Base-by-base conservation (phyloP, 768 basidiomycete species). In the Lactarius tabidus region DNA sequence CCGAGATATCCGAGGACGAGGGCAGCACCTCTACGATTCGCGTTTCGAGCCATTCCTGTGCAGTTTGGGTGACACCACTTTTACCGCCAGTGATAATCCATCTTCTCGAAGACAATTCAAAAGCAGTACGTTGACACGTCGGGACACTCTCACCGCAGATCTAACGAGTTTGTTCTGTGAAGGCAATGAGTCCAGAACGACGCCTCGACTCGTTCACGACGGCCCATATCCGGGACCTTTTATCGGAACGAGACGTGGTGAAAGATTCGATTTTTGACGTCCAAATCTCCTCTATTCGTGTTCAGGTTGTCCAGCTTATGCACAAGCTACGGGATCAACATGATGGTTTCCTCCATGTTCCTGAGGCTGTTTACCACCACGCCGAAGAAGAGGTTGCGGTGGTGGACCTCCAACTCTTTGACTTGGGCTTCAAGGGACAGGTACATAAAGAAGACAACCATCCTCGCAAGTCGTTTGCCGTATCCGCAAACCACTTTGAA, bases 1-100 rank as follows among this genome's bases (percentile, higher is more conserved):
- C 74, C 17, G 81, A 82, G 66, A 80, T 81, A 71, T 69, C 69
- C 53, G 73, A 73, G 57, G 72, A 39, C 14, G 20, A 48, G 18
- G 33, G 43, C 29, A 53, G 36, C 41, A 39, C 35, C 20, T 62
- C 61, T 23, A 64, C 60, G 33, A 35, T 29, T 57, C 69, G 69
- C 23, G 31, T 52, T n/a, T 23, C 26, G 12, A 51, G 20, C 23
- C 61, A 35, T 36, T 69, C 67, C 0, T 29, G 62, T 33, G 63
- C 61, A 41, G 52, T 63, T 20, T 65, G 67, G 64, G 29, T 63
- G 28, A 68, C 60, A n/a, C 69, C 69, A 17, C 53, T 68, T 45
- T 52, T 70, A 52, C 56, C 64, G 8, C 54, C 57, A 3, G 67
- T 59, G 33, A 41, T 68, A 6, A 48, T 63, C 33, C 58, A 60